Evolutionary conservation across 176 grass and related monocot species (phyloP), one percentile per base, ranked within the genome.

Genomic region (Bolboschoenus planiculmis): DNA sequence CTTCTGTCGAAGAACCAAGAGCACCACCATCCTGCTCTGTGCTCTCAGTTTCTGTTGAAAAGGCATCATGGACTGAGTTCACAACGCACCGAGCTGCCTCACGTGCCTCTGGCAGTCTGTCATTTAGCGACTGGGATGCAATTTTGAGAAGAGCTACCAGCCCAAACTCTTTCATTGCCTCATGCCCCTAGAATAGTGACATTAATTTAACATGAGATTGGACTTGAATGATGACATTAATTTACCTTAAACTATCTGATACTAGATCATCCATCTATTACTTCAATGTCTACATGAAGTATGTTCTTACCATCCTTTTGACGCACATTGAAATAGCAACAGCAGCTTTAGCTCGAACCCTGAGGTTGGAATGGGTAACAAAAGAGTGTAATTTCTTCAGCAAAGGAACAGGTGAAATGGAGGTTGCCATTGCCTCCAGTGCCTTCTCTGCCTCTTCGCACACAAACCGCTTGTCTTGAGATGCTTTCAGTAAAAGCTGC

Each of bases 401-500:
- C 51, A 99, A 61, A 0, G 93, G 91, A 0, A 92, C 84, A 10
- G 97, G 93, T 2, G 97, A 85, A 84, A 93, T 88, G 26, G 88
- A 93, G 16, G 87, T 58, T 1, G 92, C 92, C 97, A 99, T 93
- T 50, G 89, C 84, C 44, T 90, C 87, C 15, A 93, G 86, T 72
- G 92, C 84, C 85, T 91, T 99, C 83, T 99, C 93, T 10, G 97
- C 97, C 83, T 99, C 97, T 84, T 99, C 97, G 63, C 83, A 87
- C 47, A 99, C 93, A 86, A 99, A 99, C 74, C 88, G 84, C 80
- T 99, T 99, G 85, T 99, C 97, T 89, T 99, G 97, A 44, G 93
- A 99, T 80, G 93, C 93, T 83, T 99, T 99, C 65, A 99, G 85
- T 70, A 99, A 86, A 62, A 99, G 87, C 88, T 99, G 97, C 13